Percentiles rank a stretch among this genome's conserved stretches.
Evolutionary conservation across 441 rosid genomes (phyloP).

Genomic region (Corymbia calophylla): DNA sequence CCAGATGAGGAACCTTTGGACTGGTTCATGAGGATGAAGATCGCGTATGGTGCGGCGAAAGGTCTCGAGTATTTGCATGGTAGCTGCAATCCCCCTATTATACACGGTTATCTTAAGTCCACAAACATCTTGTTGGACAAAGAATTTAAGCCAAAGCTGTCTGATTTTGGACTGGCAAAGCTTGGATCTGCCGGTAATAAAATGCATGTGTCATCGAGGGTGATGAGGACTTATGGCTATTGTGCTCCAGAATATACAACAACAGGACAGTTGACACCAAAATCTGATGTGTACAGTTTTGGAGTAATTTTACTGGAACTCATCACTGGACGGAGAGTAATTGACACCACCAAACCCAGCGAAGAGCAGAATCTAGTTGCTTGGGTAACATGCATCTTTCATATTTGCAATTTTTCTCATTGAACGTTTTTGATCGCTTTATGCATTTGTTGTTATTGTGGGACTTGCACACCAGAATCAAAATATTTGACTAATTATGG

Average conservation of each 20-base stretch:
- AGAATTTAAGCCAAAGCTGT: conserved; percentile 45
- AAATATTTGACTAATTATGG: background rate
- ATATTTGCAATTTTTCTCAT: background rate
- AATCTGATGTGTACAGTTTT: conserved; percentile 82
- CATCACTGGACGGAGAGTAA: conserved; percentile 67
- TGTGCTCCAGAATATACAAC: conserved; percentile 83
- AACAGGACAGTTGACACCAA: conserved; percentile 44
- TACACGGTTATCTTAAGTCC: conserved; percentile 67
- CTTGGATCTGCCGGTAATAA: conserved; percentile 45
- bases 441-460: background rate
- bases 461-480: background rate
- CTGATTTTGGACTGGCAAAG: conserved; percentile 58
- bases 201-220: conserved; percentile 36
- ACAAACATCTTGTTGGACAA: conserved; percentile 64
- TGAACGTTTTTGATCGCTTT: no score
- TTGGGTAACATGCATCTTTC: conserved; percentile 47
- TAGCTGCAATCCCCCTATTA: conserved; percentile 52
- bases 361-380: conserved; percentile 84
- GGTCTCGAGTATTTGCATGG: conserved; percentile 78
- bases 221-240: conserved; percentile 89
- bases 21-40: conserved; percentile 67
- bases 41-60: conserved; percentile 72
- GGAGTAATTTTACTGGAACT: conserved; percentile 87
- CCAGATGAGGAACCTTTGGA: conserved; percentile 31
- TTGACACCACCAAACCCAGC: conserved; percentile 67